Evolutionary conservation across 768 basidiomycete species (phyloP).

Genomic region (Exidia glandulosa): DNA sequence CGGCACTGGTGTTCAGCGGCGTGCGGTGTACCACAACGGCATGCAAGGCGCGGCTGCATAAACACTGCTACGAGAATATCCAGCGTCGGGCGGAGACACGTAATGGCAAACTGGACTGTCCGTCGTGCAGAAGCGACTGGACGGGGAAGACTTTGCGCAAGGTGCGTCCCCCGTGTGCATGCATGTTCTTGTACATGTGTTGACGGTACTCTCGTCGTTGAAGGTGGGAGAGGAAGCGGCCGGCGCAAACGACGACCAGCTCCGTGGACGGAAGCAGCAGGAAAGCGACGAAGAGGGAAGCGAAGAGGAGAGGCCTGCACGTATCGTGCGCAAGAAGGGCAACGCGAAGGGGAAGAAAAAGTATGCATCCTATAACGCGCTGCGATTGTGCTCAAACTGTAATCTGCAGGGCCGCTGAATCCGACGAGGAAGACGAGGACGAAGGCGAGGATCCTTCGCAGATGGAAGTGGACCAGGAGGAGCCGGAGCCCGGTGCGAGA

Average conservation of each 20-base stretch:
- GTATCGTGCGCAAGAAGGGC: neutral
- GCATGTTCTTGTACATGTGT: no score
- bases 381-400: neutral
- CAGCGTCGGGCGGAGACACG: conserved; percentile 18
- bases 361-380: neutral
- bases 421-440: neutral
- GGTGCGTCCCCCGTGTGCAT: neutral
- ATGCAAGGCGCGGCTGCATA: conserved; percentile 56
- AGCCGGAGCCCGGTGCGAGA: neutral
- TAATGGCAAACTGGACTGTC: conserved; percentile 33
- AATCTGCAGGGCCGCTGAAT: neutral
- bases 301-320: conserved; percentile 1
- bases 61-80: conserved; percentile 48
- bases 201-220: no score
- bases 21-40: conserved; percentile 46
- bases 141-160: neutral
- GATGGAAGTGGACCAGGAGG: neutral
- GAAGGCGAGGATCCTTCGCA: neutral
- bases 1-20: conserved; percentile 53
- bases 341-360: neutral
- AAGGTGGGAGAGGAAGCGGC: neutral
- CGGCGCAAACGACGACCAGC: neutral
- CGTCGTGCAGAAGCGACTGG: conserved; percentile 52
- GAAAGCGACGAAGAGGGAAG: conserved; percentile 4
- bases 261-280: neutral